phyloP scores from a whole-genome alignment of 257 asterid genomes.

The Cinchona pubescens region DNA sequence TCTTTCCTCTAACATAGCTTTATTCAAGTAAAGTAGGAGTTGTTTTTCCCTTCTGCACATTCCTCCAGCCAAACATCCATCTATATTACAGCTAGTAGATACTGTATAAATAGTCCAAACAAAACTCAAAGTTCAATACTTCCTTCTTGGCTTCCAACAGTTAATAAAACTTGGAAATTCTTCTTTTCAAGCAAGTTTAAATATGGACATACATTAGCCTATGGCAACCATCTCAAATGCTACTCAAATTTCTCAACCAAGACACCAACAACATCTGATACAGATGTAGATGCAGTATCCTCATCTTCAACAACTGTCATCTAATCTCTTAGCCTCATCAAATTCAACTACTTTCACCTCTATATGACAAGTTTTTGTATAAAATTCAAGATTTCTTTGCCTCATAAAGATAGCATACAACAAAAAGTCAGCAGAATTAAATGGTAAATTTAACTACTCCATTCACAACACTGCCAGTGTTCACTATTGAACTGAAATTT shows the following conservation, averaged over 20 bases:
- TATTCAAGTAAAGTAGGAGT: background rate
- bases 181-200: background rate
- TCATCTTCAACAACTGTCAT: background rate
- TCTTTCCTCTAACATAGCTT: background rate
- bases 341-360: background rate
- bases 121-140: background rate
- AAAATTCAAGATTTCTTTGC: background rate
- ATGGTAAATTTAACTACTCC: background rate
- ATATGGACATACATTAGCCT: background rate
- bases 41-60: background rate
- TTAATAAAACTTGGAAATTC: background rate
- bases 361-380: background rate
- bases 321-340: background rate
- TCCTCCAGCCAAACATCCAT: background rate
- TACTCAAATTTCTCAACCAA: background rate
- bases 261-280: background rate
- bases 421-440: background rate
- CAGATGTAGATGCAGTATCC: background rate
- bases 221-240: constrained; percentile 2
- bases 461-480: background rate
- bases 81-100: background rate
- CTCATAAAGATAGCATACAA: background rate
- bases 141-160: background rate
- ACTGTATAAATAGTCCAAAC: background rate
- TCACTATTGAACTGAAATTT: background rate